phyloP scores from a whole-genome alignment of 768 basidiomycete species.

The Auricularia heimuer region DNA sequence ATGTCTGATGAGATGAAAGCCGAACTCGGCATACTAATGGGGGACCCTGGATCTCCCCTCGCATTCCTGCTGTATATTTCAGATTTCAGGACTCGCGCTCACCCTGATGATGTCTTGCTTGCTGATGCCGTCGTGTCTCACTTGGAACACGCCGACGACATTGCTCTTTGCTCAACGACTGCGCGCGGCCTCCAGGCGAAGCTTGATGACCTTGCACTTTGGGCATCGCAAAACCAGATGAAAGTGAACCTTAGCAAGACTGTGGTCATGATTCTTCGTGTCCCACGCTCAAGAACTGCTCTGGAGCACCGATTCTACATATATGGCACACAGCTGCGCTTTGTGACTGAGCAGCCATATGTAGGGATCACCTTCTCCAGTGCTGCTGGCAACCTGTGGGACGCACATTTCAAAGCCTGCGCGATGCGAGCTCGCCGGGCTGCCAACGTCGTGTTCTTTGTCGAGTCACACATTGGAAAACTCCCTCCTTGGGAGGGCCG shows the following conservation, averaged over 20 bases:
- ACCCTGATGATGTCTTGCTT: conserved; percentile 10
- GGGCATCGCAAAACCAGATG: conserved; percentile 14
- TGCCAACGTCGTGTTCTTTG: background rate
- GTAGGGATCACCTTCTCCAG: conserved; percentile 8
- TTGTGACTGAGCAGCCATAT: conserved; percentile 3
- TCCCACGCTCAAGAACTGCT: background rate
- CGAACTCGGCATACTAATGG: conserved; percentile 11
- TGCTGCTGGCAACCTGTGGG: conserved; percentile 3
- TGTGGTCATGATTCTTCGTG: conserved; percentile 13
- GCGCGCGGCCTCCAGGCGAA: conserved; percentile 13
- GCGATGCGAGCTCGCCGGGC: background rate
- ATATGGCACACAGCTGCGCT: conserved; percentile 1
- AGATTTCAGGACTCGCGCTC: conserved; percentile 5
- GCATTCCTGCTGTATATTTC: conserved; percentile 10
- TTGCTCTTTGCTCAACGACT: conserved; percentile 9
- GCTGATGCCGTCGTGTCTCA: conserved; percentile 9
- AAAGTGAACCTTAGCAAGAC: conserved; percentile 12
- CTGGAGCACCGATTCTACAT: background rate
- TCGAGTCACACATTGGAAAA: background rate
- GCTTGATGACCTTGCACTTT: conserved; percentile 1
- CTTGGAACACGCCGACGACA: conserved; percentile 15
- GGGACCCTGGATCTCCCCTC: conserved; percentile 13
- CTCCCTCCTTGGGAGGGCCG: conserved; percentile 8
- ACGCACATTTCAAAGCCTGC: background rate
- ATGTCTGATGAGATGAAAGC: conserved; percentile 6